A percentile compares a stretch with the other conserved stretches of the same genome.
phyloP scores from a whole-genome alignment of 1,284 basidiomycete genomes.

The Boletellus sp. region DNA sequence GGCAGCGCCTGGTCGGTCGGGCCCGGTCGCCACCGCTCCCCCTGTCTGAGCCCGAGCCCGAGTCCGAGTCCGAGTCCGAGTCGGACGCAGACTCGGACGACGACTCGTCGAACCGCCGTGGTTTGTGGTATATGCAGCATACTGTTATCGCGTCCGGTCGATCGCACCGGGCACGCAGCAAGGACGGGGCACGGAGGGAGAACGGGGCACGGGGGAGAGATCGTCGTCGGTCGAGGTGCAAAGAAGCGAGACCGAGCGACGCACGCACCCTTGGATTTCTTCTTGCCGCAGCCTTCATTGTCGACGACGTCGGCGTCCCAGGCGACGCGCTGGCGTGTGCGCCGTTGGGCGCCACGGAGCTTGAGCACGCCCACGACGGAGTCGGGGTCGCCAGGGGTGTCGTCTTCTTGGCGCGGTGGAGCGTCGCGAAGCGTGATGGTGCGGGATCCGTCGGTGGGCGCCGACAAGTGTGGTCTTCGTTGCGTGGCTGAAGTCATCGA shows the following conservation, averaged over 20 bases:
- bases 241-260: not conserved
- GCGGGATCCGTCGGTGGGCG: conserved; percentile 46
- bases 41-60: conserved; percentile 38
- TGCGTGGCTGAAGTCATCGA: conserved; percentile 28
- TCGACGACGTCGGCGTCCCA: conserved; percentile 83
- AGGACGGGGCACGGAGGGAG: too few relatives aligned
- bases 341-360: conserved; percentile 49
- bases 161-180: not conserved
- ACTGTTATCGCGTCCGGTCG: conserved; percentile 43
- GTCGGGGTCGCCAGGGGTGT: conserved; percentile 18
- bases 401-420: conserved; percentile 33
- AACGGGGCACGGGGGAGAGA: too few relatives aligned
- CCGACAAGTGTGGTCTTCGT: conserved; percentile 27
- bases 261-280: conserved; percentile 79
- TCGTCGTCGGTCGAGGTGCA: too few relatives aligned
- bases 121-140: conserved; percentile 87
- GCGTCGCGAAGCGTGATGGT: conserved; percentile 44
- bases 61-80: conserved; percentile 36
- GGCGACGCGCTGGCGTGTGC: conserved; percentile 51
- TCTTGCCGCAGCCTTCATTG: conserved; percentile 77
- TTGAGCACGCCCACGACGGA: conserved; percentile 45
- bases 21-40: conserved; percentile 14
- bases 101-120: conserved; percentile 74
- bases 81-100: conserved; percentile 52
- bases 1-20: conserved; percentile 8